These are phyloP conservation scores for Boletellus sp. DNA, from an alignment of 768 basidiomycete genomes.

Conservation along the genomic window DNA sequence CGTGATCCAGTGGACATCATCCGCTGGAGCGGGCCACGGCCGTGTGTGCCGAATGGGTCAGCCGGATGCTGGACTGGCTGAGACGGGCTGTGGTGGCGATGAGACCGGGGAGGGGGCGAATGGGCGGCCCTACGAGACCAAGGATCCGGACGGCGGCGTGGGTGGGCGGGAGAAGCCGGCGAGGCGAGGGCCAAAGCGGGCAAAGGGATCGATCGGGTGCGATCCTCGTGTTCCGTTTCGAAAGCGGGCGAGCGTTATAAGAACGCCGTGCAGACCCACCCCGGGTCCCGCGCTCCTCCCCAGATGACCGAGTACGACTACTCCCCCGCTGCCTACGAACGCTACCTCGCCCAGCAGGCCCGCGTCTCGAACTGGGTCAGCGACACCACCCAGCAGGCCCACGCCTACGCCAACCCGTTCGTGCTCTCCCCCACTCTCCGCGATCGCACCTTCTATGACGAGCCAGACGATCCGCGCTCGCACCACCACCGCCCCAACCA, in stretches of 20 bases:
- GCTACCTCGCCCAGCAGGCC: slow-evolving; percentile 42
- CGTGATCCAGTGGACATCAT: too few relatives aligned
- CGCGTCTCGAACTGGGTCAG: slow-evolving; percentile 51
- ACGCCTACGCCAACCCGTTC: slow-evolving; percentile 28
- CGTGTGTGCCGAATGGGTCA: too few relatives aligned
- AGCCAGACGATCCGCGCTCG: background rate
- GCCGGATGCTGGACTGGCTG: too few relatives aligned
- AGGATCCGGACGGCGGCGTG: slow-evolving; percentile 8
- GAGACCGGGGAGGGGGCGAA: too few relatives aligned
- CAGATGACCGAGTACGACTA: slow-evolving; percentile 61
- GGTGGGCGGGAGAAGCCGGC: background rate
- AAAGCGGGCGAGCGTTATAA: slow-evolving; percentile 2
- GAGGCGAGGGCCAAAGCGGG: background rate
- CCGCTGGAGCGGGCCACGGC: too few relatives aligned
- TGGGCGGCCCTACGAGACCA: too few relatives aligned
- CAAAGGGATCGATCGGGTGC: slow-evolving; percentile 6
- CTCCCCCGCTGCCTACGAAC: slow-evolving; percentile 51
- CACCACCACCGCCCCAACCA: background rate
- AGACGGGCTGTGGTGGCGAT: too few relatives aligned
- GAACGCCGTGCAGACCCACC: background rate
- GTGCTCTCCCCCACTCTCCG: slow-evolving; percentile 27
- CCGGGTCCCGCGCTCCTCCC: slow-evolving; percentile 10
- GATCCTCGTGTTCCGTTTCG: slow-evolving; percentile 7
- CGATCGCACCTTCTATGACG: slow-evolving; percentile 30
- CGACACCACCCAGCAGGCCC: slow-evolving; percentile 35